A percentile compares a stretch with the other conserved stretches of the same genome.
Evolutionary conservation across 306 rosid genomes (phyloP).

Genomic region (Prunus campanulata): DNA sequence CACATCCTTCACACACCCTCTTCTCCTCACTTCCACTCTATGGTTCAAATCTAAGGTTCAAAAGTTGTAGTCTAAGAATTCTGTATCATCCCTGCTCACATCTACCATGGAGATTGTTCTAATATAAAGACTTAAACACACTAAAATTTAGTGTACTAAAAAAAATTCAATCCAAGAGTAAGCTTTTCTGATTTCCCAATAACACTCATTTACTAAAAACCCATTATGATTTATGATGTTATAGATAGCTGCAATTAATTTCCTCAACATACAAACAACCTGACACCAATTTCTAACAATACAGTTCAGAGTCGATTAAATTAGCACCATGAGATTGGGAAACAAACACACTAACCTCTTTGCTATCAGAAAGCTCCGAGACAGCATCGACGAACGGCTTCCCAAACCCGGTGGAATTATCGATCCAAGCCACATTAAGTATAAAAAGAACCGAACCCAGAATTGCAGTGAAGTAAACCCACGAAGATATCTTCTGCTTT

Average conservation of each 20-base stretch:
- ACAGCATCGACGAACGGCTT: constrained; percentile 60
- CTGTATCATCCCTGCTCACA: too few species aligned
- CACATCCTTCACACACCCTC: not conserved
- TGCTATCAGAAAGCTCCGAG: constrained; percentile 64
- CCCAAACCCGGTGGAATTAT: constrained; percentile 70
- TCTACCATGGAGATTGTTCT: too few species aligned
- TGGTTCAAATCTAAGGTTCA: not conserved
- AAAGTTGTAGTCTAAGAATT: too few species aligned
- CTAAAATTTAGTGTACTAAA: not conserved
- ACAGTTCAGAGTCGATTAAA: too few species aligned
- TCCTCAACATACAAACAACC: not conserved
- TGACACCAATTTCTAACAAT: not conserved
- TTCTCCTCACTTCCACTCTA: not conserved
- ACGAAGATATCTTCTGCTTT: constrained; percentile 67
- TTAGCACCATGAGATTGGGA: not conserved
- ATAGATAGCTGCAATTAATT: not conserved
- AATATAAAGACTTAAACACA: not conserved
- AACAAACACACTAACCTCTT: constrained; percentile 43
- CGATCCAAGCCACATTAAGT: constrained; percentile 71
- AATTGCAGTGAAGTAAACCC: constrained; percentile 60
- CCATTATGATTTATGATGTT: not conserved
- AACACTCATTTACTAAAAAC: not conserved
- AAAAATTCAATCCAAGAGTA: not conserved
- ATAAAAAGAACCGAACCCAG: constrained; percentile 63
- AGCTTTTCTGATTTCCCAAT: not conserved